Percentiles rank a stretch among this genome's conserved stretches.
These are phyloP conservation scores for Plasmodium knowlesi DNA, from an alignment of 169 alveolate species.

Conservation along the genomic window DNA sequence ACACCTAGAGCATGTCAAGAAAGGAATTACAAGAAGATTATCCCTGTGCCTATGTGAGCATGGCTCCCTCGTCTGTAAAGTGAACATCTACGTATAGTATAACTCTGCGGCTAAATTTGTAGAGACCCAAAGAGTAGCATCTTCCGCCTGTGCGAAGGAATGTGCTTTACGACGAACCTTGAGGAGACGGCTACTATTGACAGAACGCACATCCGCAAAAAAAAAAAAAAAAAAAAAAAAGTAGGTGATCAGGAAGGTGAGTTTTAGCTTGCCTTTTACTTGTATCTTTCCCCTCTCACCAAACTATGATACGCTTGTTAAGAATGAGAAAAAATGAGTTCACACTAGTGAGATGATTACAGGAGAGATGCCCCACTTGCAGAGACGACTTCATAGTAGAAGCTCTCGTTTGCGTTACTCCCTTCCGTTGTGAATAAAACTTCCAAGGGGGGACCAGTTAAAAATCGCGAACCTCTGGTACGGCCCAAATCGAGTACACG, in stretches of 20 bases:
- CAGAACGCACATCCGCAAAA: not conserved
- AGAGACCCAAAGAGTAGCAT: not conserved
- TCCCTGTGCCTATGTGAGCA: not conserved
- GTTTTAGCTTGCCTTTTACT: not conserved
- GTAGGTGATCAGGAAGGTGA: not conserved
- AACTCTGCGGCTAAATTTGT: not conserved
- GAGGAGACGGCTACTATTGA: not conserved
- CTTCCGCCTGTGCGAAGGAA: not conserved
- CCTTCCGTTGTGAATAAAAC: not conserved
- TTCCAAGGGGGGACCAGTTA: not conserved
- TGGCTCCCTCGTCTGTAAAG: not conserved
- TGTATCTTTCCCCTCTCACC: not conserved
- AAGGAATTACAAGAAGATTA: not conserved
- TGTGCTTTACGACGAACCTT: not conserved
- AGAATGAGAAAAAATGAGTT: too few relatives aligned
- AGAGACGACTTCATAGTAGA: not conserved
- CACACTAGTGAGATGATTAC: not conserved
- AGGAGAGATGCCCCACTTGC: not conserved
- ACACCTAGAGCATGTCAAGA: not conserved
- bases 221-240: too few relatives aligned
- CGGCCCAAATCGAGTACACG: too few relatives aligned
- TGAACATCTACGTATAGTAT: not conserved
- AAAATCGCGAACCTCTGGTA: not conserved
- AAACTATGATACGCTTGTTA: not conserved
- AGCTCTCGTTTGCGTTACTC: not conserved